These are phyloP conservation scores for Gynandropsis gynandra DNA, from an alignment of 345 rosid species.

Conservation along the genomic window DNA sequence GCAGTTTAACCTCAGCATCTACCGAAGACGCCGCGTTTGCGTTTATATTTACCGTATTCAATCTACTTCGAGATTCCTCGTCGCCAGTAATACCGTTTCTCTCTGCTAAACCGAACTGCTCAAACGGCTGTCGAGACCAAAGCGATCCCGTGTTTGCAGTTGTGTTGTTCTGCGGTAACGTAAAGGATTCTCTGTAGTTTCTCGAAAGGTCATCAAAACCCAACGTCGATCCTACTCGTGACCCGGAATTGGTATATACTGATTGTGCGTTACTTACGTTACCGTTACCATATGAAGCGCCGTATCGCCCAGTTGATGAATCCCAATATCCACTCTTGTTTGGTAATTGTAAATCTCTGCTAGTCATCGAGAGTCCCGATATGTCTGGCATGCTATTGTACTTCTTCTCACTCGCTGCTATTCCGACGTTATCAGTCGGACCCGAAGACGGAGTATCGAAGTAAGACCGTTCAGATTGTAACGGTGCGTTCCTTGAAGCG, in stretches of 20 bases:
- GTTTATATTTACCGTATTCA: slow-evolving; percentile 36
- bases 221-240: slow-evolving; percentile 41
- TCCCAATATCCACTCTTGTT: slow-evolving; percentile 51
- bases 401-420: slow-evolving; percentile 55
- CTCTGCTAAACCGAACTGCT: slow-evolving; percentile 89
- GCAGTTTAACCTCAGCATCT: slow-evolving; percentile 73
- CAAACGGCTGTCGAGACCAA: slow-evolving; percentile 94
- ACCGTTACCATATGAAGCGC: slow-evolving; percentile 45
- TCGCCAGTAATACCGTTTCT: slow-evolving; percentile 42
- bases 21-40: slow-evolving; percentile 31
- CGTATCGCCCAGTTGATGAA: slow-evolving; percentile 40
- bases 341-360: slow-evolving; percentile 37
- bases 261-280: slow-evolving; percentile 42
- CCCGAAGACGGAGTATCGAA: slow-evolving; percentile 40
- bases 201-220: slow-evolving; percentile 42
- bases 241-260: slow-evolving; percentile 40
- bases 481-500: slow-evolving; percentile 42
- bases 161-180: slow-evolving; percentile 32
- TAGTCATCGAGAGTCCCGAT: slow-evolving; percentile 59
- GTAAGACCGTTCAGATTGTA: slow-evolving; percentile 48
- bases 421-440: slow-evolving; percentile 32
- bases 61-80: slow-evolving; percentile 39
- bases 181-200: slow-evolving; percentile 41
- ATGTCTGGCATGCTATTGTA: slow-evolving; percentile 88
- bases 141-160: slow-evolving; percentile 56